Conservation (phyloP, 345 rosid species). For the Salix koriyanagi region DNA sequence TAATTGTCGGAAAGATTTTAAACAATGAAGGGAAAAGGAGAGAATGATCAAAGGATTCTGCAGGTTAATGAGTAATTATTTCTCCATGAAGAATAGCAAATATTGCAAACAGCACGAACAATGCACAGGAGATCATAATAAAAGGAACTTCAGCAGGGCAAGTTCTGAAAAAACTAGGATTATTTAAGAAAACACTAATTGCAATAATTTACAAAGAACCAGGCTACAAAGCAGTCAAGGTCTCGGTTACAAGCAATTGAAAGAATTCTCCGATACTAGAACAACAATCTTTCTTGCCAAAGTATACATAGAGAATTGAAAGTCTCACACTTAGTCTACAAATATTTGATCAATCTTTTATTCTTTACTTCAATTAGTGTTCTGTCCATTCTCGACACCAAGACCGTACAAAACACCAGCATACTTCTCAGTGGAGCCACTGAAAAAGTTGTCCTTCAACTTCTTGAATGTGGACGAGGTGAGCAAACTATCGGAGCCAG, state of each 20-base stretch:
- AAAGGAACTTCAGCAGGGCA: background rate
- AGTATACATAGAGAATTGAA: constrained; percentile 50
- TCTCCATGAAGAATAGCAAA: background rate
- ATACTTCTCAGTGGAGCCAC: constrained; percentile 60
- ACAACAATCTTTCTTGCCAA: constrained; percentile 55
- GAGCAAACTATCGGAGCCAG: constrained; percentile 91
- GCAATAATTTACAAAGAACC: constrained; percentile 68
- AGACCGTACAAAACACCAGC: constrained; percentile 86
- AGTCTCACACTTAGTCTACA: constrained; percentile 70
- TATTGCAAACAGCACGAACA: background rate
- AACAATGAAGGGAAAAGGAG: background rate
- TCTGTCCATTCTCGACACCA: constrained; percentile 74
- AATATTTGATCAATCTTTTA: constrained; percentile 34
- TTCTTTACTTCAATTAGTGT: constrained; percentile 45
- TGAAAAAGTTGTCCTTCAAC: constrained; percentile 76
- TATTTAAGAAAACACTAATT: constrained; percentile 56
- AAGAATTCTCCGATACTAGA: constrained; percentile 47
- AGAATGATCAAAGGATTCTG: background rate
- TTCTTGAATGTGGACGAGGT: constrained; percentile 79
- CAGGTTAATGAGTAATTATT: background rate
- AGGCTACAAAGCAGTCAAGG: constrained; percentile 57
- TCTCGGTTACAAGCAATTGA: constrained; percentile 41
- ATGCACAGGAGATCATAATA: background rate
- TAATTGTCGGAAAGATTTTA: background rate
- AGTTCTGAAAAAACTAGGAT: constrained; percentile 21